Conservation (phyloP, 257 asterid species). For the Lantana camara region DNA sequence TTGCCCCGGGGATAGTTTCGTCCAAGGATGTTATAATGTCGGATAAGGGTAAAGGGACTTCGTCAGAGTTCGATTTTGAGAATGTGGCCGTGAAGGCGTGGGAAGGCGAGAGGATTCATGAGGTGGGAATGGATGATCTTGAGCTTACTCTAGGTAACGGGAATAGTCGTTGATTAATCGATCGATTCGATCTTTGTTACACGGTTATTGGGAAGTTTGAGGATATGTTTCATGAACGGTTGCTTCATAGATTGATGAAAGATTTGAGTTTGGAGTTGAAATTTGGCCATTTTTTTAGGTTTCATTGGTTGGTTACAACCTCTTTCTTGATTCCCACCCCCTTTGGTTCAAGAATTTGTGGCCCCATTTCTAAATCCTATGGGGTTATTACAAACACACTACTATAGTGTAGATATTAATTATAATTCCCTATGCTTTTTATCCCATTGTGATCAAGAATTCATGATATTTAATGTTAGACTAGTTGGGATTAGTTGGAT, state of each 20-base stretch:
- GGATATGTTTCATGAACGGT: background rate
- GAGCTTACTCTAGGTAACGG: conserved; percentile 81
- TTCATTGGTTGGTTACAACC: conserved; percentile 4
- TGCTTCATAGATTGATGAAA: background rate
- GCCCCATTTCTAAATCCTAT: background rate
- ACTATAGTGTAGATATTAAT: conserved; percentile 22
- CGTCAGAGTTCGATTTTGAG: conserved; percentile 64
- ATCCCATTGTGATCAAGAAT: conserved; percentile 23
- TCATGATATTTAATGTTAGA: conserved; percentile 7
- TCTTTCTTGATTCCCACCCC: background rate
- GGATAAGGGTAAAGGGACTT: conserved; percentile 75
- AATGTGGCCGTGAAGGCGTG: conserved; percentile 82
- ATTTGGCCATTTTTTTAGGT: background rate
- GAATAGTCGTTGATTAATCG: conserved; percentile 29
- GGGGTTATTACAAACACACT: conserved; percentile 10
- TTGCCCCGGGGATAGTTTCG: conserved; percentile 36
- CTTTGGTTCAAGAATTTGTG: background rate
- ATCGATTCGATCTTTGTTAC: too few species aligned
- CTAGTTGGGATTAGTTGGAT: background rate
- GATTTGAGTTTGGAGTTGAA: background rate
- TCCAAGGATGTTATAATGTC: conserved; percentile 37
- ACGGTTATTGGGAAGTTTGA: background rate
- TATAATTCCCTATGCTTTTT: background rate
- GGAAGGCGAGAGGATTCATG: conserved; percentile 99
- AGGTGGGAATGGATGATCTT: conserved; percentile 87